These are phyloP conservation scores for Eimeria falciformis DNA, from an alignment of 169 alveolate genomes.

Conservation along the genomic window DNA sequence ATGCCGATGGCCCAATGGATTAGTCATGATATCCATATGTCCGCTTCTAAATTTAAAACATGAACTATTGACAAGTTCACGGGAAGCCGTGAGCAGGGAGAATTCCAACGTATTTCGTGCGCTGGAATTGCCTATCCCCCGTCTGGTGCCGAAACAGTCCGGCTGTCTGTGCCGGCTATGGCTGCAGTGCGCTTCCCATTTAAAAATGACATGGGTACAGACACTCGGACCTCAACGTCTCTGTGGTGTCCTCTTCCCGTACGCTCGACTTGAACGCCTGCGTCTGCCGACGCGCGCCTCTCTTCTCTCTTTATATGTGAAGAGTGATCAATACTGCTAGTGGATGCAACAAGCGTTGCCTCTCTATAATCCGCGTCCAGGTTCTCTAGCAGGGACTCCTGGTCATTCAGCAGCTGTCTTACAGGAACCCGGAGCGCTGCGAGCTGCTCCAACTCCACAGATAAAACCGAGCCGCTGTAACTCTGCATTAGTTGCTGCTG, in stretches of 20 bases:
- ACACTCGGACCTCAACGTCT: neutral
- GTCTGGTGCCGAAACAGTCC: neutral
- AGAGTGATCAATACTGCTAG: neutral
- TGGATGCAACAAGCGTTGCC: neutral
- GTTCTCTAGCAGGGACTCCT: constrained; percentile 28
- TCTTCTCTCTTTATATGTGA: neutral
- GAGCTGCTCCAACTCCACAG: constrained; percentile 26
- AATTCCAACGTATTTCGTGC: too few relatives aligned
- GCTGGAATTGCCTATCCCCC: neutral
- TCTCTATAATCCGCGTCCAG: constrained; percentile 1
- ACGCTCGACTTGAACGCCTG: neutral
- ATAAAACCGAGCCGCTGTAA: neutral
- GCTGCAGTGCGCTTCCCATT: neutral
- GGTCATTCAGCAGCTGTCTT: constrained; percentile 30
- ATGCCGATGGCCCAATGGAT: too few relatives aligned
- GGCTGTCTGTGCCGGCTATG: neutral
- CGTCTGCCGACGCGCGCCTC: neutral
- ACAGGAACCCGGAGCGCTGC: constrained; percentile 4
- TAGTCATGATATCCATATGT: too few relatives aligned
- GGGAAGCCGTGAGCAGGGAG: too few relatives aligned
- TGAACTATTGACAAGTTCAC: too few relatives aligned
- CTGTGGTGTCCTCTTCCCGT: neutral
- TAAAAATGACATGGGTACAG: neutral
- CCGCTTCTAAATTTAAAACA: too few relatives aligned
- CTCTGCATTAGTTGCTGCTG: constrained; percentile 58